Evolutionary conservation across 768 basidiomycete species (phyloP), one percentile per base, ranked within the genome.

Genomic region (Trametes coccinea): DNA sequence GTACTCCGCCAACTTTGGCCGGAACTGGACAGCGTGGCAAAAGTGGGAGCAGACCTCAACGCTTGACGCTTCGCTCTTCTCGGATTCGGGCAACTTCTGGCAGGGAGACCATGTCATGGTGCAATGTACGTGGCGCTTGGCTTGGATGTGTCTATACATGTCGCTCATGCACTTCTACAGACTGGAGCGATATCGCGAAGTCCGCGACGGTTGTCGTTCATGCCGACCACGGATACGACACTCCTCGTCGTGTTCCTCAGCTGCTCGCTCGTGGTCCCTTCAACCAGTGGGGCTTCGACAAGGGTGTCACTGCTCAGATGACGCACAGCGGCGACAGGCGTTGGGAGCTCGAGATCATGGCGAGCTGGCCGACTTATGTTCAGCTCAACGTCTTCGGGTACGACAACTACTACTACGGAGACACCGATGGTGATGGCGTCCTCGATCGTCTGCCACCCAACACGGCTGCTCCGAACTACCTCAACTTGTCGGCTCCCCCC

Each of bases 401-500:
- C 72, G 93, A 95, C 70, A 86, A 95, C 68, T 97, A 85, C 77
- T 97, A 89, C 78, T 96, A 95, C 67, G 95, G 95, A 61, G 95
- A 97, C 68, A 77, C 84, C 11, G 95, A 97, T 69, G 86, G 80
- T 31, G 95, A 97, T 69, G 92, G 92, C 52, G 78, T 95, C 53
- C 79, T 97, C 68, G 95, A 96, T 68, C 92, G 95, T 56, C 83
- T 96, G 6, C 92, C 95, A 11, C 95, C 95, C 22, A 95, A 95
- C 74, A 84, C 86, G 4, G 82, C 83, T 29, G 89, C 92, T 0
- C 84, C 92, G 31, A 95, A 95, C 73, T 96, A 86, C 72, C 76
- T 95, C 66, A 97, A 97, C 76, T 87, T 97, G 78, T 92, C 94
- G 31, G 89, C 92, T 1, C 94, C 94, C 4, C 94, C 94, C 0